Base-by-base conservation (phyloP, 352 stramenopile species). In the Globisporangium radiosum region DNA sequence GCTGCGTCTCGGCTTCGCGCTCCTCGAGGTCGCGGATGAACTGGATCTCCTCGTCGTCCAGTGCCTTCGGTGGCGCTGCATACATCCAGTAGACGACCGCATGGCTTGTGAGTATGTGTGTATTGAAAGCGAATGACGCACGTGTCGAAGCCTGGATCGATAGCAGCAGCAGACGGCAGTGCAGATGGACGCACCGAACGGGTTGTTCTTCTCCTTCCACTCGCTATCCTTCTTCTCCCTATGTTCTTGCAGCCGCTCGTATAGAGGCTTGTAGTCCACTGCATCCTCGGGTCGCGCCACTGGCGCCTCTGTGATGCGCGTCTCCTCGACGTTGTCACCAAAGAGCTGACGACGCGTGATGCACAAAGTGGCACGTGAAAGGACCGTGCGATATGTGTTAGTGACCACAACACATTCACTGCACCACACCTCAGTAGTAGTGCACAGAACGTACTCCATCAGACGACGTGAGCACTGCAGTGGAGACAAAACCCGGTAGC, bases 161-260 rank as follows among this genome's bases (percentile, higher is more conserved):
- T 48, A 17, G 44, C 39, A 1, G 13, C 25, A 25, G 25, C 25
- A 25, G 25, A 25, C 25, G 25, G 25, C 25, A 25, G 25, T 25
- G 25, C 25, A 25, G 25, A 25, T 25, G 25, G 25, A 62, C 66
- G 15, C 52, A 93, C 85, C 85, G 59, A 93, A 95, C 17, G 85
- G 83, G 50, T 95, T 95, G 64, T 95, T 85, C 68, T 95, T 93
- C 61, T 92, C 79, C 62, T 91, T 91, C 85, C 85, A 95, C n/a
- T 93, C 85, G 39, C 75, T 81, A 49, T 95, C 83, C 25, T 92
- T 91, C 57, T 87, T 59, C 37, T 92, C 79, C 25, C 78, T 81
- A 47, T 77, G 76, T 52, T 93, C 83, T 63, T 93, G 79, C 11
- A 95, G 69, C 2, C 84, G 83, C 44, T 95, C 85, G 54, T 90